Evolutionary conservation across 2,329 filamentous ascomycete species (phyloP), one percentile per base, ranked within the genome.

Genomic region (Escovopsis sp.): DNA sequence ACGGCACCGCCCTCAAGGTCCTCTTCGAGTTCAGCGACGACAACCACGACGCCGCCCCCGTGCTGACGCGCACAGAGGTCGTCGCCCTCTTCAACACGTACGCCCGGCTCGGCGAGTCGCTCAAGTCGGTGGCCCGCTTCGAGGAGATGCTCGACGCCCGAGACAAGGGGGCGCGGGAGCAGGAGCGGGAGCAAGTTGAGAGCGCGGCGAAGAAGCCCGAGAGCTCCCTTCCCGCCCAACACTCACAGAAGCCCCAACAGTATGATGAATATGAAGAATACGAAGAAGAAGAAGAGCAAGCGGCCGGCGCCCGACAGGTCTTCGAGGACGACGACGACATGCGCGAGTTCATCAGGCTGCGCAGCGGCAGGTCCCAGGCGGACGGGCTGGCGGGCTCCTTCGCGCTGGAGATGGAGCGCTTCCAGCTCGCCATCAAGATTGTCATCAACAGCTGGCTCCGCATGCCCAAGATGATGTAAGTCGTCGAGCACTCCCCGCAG

Each of bases 21-120:
- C 72, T 98, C 2, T 98, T 98, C 55, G 91, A 98, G 61, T 91
- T 87, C 48, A 87, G 94, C 52, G 73, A 75, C 55, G 69, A 73
- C 51, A 71, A 66, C 50, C 72, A 80, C 48, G 73, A 70, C n/a
- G 59, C 72, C 3, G n/a, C n/a, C n/a, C 87, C 86, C 1, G 67
- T 74, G 12, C 73, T 96, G 18, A 79, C 88, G 58, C 74, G 91
- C 49, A 96, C 89, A 1, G 91, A 98, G 63, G 70, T 98, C 10
- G 91, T 98, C 18, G 85, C 91, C 2, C 70, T 98, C 18, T 82
- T 96, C 65, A 98, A 98, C 63, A 96, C 91, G 0, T 81, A 95
- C 45, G 85, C 85, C 28, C 77, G 89, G 33, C 79, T 96, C 48
- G 86, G 84, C 48, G 80, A 83, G 59, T 91, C 85, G 41, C 64